A percentile compares a stretch with the other conserved stretches of the same genome.
Evolutionary conservation across 2,329 filamentous ascomycete species (phyloP).

Genomic region (Aspergillus carbonarius): DNA sequence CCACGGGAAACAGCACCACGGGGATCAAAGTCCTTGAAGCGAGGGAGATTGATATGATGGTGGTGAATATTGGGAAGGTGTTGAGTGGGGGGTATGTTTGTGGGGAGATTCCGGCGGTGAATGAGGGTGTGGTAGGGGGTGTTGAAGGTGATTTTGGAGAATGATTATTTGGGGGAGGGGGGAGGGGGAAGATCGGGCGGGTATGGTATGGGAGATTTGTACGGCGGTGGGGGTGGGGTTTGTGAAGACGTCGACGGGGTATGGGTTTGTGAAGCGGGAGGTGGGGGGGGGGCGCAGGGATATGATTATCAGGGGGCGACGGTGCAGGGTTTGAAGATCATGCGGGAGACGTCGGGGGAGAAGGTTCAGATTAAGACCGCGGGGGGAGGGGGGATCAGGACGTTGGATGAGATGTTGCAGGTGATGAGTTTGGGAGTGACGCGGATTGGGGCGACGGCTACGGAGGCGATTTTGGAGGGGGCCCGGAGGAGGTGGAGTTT

Average conservation of each 20-base stretch:
- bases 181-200: too few species aligned
- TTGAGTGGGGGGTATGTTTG: constrained; percentile 54
- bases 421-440: constrained; percentile 57
- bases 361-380: constrained; percentile 59
- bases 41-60: constrained; percentile 59
- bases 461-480: constrained; percentile 56
- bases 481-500: constrained; percentile 38
- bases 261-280: constrained; percentile 58
- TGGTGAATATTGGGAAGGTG: constrained; percentile 59
- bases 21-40: constrained; percentile 57
- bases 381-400: constrained; percentile 58
- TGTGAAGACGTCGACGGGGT: constrained; percentile 62
- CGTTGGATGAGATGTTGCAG: constrained; percentile 56
- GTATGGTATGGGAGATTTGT: constrained; percentile 60
- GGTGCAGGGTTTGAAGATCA: constrained; percentile 52
- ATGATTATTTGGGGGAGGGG: constrained; percentile 55
- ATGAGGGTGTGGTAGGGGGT: constrained; percentile 47
- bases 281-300: too few species aligned
- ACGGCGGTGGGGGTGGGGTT: constrained; percentile 53
- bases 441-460: constrained; percentile 58
- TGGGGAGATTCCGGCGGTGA: constrained; percentile 53
- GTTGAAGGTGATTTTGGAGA: constrained; percentile 64
- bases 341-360: constrained; percentile 48
- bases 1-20: constrained; percentile 58
- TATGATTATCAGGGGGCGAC: constrained; percentile 59